Base-by-base conservation (phyloP, 768 basidiomycete species). In the Hygrophorus russula region DNA sequence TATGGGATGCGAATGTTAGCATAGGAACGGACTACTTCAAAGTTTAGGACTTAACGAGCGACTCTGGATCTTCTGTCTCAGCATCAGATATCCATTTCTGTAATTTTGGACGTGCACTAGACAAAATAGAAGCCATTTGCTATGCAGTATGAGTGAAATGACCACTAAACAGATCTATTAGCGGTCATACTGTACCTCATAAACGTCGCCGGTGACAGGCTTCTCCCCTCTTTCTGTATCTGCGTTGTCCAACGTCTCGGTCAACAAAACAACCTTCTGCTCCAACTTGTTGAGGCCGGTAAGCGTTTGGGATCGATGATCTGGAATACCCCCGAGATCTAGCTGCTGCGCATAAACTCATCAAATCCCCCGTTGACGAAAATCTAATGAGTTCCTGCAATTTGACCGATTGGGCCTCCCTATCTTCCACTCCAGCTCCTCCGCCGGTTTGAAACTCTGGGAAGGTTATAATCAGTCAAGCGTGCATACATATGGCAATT, bases 81-180 rank as follows among this genome's bases (percentile, higher is more conserved):
- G 90, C 91, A 52, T 97, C 91, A 8, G 85, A 88, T 46, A 98
- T 87, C 94, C 96, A 98, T 55, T 91, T 94, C 62, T 99, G 96
- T 36, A 98, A 75, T 65, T 86, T 97, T 0, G 96, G 96, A 37
- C 92, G 74, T 2, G 93, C 92, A 36, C 74, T 73, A 20, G 67
- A 70, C 11, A 96, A 74, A 31, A 94, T 80, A 0, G 76, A 65
- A 0, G 94, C 85, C 2, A 98, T 90, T 81, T 99, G 96, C 83
- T 89, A 53, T 24, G 24, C 8, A 18, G n/a, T 42, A 41, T 48
- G 24, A 49, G 18, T 47, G 20, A 29, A 42, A 46, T 28, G 8
- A 14, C 24, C 15, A n/a, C 28, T 39, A 30, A 13, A 38, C 29
- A n/a, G 19, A 13, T 1, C 20, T 15, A 30, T 20, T 34, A 29